phyloP scores from a whole-genome alignment of 768 basidiomycete species.

The Butyriboletus loyo region DNA sequence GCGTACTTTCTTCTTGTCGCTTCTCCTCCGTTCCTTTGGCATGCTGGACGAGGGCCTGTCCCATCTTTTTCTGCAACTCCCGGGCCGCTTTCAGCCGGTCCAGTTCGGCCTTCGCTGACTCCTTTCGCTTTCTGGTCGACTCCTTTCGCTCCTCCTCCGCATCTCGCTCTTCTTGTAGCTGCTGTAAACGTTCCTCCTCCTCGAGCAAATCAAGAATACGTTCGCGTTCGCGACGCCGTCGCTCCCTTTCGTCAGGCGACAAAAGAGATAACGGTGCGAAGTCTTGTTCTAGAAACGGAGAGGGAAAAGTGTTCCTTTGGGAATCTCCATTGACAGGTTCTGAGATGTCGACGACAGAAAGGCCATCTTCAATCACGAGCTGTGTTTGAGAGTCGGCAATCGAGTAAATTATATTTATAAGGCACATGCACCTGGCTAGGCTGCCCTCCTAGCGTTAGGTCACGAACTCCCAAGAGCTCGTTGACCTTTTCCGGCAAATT shows the following conservation, averaged over 20 bases:
- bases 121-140: conserved; percentile 48
- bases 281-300: conserved; percentile 38
- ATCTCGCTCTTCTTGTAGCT: conserved; percentile 38
- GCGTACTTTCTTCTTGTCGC: conserved; percentile 27
- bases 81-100: conserved; percentile 37
- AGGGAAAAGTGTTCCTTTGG: conserved; percentile 15
- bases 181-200: conserved; percentile 58
- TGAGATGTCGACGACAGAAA: conserved; percentile 75
- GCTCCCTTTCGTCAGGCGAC: conserved; percentile 44
- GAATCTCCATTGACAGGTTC: conserved; percentile 46
- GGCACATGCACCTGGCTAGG: conserved; percentile 57
- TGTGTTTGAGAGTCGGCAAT: conserved; percentile 30
- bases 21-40: conserved; percentile 35
- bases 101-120: conserved; percentile 43
- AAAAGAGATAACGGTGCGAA: conserved; percentile 47
- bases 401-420: conserved; percentile 15
- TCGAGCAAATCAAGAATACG: conserved; percentile 67
- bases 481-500: conserved; percentile 58
- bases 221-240: conserved; percentile 56
- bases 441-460: conserved; percentile 42
- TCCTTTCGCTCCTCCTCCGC: conserved; percentile 45
- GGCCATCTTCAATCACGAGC: conserved; percentile 74
- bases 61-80: conserved; percentile 77
- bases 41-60: conserved; percentile 56
- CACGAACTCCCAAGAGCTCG: conserved; percentile 42